Conservation (phyloP, 2,329 filamentous ascomycete species). For the Microdochium bolleyi region DNA sequence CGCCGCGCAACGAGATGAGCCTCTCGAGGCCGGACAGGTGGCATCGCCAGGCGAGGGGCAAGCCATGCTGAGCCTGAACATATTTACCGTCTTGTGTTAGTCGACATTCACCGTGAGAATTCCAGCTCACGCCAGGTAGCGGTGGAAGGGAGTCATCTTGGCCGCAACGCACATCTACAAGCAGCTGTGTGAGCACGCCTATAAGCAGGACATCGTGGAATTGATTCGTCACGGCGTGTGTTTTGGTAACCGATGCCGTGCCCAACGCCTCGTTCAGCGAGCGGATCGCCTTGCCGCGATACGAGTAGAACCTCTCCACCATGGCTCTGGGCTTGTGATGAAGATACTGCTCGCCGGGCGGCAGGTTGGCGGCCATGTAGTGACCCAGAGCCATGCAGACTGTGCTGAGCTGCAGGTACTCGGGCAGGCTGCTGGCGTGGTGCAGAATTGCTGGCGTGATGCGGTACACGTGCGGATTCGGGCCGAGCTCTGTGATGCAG, state of each 20-base stretch:
- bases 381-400: conserved; percentile 24
- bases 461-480: conserved; percentile 14
- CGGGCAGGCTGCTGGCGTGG: conserved; percentile 11
- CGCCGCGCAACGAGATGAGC: conserved; percentile 23
- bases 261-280: conserved; percentile 15
- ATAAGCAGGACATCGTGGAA: conserved; percentile 17
- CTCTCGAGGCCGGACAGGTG: conserved; percentile 23
- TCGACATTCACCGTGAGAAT: background rate
- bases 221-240: background rate
- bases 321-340: conserved; percentile 9
- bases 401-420: conserved; percentile 18
- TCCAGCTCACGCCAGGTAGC: background rate
- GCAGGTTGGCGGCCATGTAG: conserved; percentile 16
- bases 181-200: conserved; percentile 21
- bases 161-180: conserved; percentile 17
- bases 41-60: conserved; percentile 21
- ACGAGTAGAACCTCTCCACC: conserved; percentile 15
- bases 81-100: background rate
- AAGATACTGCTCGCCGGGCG: conserved; percentile 1
- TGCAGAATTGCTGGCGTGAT: conserved; percentile 13
- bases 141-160: background rate
- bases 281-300: conserved; percentile 20
- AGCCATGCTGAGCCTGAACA: conserved; percentile 19
- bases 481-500: conserved; percentile 12
- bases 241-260: conserved; percentile 11